Base-by-base conservation (phyloP, 768 basidiomycete genomes). In the Amanita subjunquillea region DNA sequence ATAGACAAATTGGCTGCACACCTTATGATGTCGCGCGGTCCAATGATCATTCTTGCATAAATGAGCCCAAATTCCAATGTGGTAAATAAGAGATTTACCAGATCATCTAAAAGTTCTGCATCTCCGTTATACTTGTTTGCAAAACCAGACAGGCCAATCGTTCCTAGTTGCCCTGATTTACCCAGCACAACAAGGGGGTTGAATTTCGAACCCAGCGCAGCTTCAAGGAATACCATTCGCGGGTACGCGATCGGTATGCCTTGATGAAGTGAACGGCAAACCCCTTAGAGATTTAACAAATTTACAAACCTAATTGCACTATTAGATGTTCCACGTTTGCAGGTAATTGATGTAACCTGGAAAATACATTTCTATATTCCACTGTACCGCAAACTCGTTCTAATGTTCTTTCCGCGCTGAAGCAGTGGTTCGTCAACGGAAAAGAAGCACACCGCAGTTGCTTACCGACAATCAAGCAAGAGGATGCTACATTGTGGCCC, bases 61-160 rank as follows among this genome's bases (percentile, higher is more conserved):
- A 29, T 34, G 9, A 45, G 15, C 10, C 10, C 20, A 27, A 10
- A 20, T 23, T 22, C 20, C 9, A 30, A 15, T 12, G 15, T 7
- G 20, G 9, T 50, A 48, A 34, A 44, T 30, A 48, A 41, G 48
- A 45, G 6, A 60, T 75, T 32, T 56, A 86, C 87, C 67, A 94
- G 71, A 69, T 99, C 95, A 67, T 98, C 95, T 51, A 97, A 75
- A 27, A 99, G 69, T 67, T 98, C 96, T 0, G 93, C 88, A 41
- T 90, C 88, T n/a, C 79, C 79, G 65, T 93, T 92, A 67, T 92
- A 93, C 63, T 89, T 87, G 63, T 94, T 91, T 30, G 90, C 83
- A 59, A 94, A 87, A 10, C 89, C 85, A 29, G 78, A 77, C 40
- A 91, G 63, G 17, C 86, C 86, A 30, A 47, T 8, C 15, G 46